Base-by-base conservation (phyloP, 208 protist genomes). In the Wallacemonas sp. region DNA sequence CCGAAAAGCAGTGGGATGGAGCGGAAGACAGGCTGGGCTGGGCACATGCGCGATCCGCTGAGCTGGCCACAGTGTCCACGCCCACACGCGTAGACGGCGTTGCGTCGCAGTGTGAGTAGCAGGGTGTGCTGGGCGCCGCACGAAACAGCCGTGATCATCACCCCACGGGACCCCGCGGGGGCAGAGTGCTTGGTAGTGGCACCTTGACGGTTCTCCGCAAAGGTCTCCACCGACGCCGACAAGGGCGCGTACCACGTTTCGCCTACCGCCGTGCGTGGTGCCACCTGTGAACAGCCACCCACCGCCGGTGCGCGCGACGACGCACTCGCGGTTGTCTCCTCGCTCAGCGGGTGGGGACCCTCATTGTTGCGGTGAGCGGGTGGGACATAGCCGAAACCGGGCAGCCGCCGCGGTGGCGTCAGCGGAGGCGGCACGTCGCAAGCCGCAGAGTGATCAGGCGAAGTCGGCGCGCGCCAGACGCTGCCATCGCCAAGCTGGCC, bases 401-500 rank as follows among this genome's bases (percentile, higher is more conserved):
- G 42, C 2, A 75, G 32, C 26, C 54, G 55, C 12, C 41, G 41
- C 46, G 71, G 71, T 3, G 46, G 1, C 32, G 66, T 68, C 29
- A 79, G 48, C 26, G 63, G 55, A 8, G 61, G 68, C 10, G 36
- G 36, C 15, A 26, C 41, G 22, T 26, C 22, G 10, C 33, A 45
- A 45, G 52, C 33, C 45, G 8, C 5, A 21, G 0, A 27, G n/a
- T 19, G 6, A 12, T 41, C 17, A 17, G n/a, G n/a, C n/a, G n/a
- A n/a, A n/a, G 63, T 24, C 45, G 10, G 48, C 53, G 15, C 63
- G 10, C 29, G 26, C 87, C 89, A 95, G 30, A 95, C 75, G 2
- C 74, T 82, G 29, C 84, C 89, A 64, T 92, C 85, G 19, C 89
- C 89, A 26, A 95, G 78, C 74, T 95, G 89, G 10, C 89, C 89